Base-by-base conservation (phyloP, 768 basidiomycete species). In the Lactarius sanguifluus region DNA sequence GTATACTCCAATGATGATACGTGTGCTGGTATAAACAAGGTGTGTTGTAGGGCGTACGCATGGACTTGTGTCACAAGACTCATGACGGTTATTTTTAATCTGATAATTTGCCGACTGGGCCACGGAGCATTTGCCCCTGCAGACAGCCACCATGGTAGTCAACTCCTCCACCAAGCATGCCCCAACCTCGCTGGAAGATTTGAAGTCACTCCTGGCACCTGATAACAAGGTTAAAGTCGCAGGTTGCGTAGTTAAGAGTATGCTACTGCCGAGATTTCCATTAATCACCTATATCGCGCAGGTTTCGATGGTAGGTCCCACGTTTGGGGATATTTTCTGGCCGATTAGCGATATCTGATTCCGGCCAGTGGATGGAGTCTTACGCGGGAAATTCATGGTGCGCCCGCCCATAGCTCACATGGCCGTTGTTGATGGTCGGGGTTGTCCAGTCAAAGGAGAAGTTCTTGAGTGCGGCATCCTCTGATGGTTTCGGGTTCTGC, bases 351-450 rank as follows among this genome's bases (percentile, higher is more conserved):
- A 62, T 34, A 18, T 66, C 65, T 57, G 28, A 52, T 60, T 32
- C 38, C 57, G 40, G 20, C 9, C 70, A 95, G 94, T 96, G 41
- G 96, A 98, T 77, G 96, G 96, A 34, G 87, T 98, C 13, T 81
- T 97, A 18, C 84, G 96, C 38, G 96, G 96, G n/a, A 98, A 98
- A 78, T 91, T 89, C 74, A 92, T 94, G 91, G 91, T 90, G 71
- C 55, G 81, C 59, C 25, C 2, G 5, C 55, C 15, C 32, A 8
- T 45, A 6, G 16, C 12, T 38, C 25, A 41, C 57, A n/a, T 34
- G 41, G 36, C 57, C 54, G 60, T 52, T 63, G 64, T 66, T 68
- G 63, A 43, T 69, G 45, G n/a, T 57, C 10, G 43, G 32, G 57
- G 61, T 20, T 9, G 43, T 38, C 65, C 75, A 97, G 94, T 91